Evolutionary conservation across 2,329 filamentous ascomycete genomes (phyloP).

Genomic region (Claviceps humidiphila): DNA sequence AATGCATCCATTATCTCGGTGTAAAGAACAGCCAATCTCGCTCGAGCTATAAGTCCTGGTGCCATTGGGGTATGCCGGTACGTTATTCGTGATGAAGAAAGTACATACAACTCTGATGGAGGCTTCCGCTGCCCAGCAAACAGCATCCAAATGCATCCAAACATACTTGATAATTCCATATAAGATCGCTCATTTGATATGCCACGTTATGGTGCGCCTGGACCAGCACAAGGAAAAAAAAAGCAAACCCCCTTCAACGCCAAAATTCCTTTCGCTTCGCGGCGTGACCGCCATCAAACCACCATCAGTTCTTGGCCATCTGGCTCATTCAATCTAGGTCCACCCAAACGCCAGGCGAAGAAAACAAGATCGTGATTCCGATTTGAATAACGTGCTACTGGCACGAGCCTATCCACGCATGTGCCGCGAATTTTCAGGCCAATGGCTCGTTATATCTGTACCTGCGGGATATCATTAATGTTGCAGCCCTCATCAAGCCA

Average conservation of each 20-base stretch:
- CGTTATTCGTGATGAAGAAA: not conserved
- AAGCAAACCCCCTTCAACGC: not conserved
- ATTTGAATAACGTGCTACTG: too few relatives aligned
- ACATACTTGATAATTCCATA: not conserved
- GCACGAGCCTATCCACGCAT: too few relatives aligned
- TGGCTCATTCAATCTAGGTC: not conserved
- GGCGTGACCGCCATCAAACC: not conserved
- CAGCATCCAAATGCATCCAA: not conserved
- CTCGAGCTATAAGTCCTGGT: too few relatives aligned
- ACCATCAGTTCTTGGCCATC: not conserved
- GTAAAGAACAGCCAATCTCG: too few relatives aligned
- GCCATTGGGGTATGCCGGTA: not conserved
- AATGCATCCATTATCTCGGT: too few relatives aligned
- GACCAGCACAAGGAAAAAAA: not conserved
- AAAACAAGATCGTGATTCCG: not conserved
- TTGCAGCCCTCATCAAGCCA: slow-evolving; percentile 64
- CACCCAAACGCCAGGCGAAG: not conserved
- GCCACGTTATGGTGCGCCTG: not conserved
- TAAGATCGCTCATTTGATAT: not conserved
- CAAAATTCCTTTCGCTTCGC: not conserved
- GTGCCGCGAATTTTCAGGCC: too few relatives aligned
- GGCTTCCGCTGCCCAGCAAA: not conserved
- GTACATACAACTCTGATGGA: not conserved
- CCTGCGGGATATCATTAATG: slow-evolving; percentile 53
- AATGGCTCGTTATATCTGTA: slow-evolving; percentile 16